Conservation (phyloP, 805 yeast species). For the Wickerhamomyces strasburgensis region DNA sequence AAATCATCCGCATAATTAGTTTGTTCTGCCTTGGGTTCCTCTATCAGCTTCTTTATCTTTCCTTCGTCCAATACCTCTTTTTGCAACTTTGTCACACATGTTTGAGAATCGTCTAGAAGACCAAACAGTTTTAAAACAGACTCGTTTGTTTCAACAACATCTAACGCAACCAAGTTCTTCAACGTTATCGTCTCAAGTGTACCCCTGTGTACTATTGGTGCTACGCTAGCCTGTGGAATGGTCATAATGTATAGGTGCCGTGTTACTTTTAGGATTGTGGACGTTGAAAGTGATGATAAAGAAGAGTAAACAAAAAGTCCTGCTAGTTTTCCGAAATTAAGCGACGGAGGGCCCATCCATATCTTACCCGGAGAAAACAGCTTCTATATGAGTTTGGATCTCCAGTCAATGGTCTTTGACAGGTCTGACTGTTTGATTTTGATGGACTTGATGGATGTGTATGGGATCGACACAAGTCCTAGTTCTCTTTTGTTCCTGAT, state of each 20-base stretch:
- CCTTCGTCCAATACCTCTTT: constrained; percentile 6
- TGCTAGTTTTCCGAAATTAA: no score
- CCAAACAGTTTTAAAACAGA: constrained; percentile 18
- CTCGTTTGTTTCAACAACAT: constrained; percentile 23
- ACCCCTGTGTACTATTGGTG: constrained; percentile 12
- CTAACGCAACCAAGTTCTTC: constrained; percentile 24
- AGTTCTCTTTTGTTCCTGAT: constrained; percentile 7
- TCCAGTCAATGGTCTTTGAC: constrained; percentile 16
- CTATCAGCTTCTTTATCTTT: constrained; percentile 7
- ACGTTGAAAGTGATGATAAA: no score
- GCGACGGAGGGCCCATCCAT: background rate
- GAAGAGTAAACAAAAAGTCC: no score
- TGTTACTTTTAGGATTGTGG: no score
- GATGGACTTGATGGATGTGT: constrained; percentile 10
- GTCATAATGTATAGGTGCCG: no score
- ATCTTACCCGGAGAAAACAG: background rate
- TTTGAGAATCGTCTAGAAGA: constrained; percentile 16
- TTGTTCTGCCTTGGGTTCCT: constrained; percentile 8
- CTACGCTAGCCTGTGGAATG: constrained; percentile 17
- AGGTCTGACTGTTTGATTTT: constrained; percentile 16
- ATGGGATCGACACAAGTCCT: constrained; percentile 25
- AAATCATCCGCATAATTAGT: constrained; percentile 5
- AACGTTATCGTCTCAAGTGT: constrained; percentile 22
- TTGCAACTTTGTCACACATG: constrained; percentile 3
- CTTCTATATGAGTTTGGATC: constrained; percentile 9